Base-by-base conservation (phyloP, 2,329 filamentous ascomycete genomes). In the Neonectria coccinea region DNA sequence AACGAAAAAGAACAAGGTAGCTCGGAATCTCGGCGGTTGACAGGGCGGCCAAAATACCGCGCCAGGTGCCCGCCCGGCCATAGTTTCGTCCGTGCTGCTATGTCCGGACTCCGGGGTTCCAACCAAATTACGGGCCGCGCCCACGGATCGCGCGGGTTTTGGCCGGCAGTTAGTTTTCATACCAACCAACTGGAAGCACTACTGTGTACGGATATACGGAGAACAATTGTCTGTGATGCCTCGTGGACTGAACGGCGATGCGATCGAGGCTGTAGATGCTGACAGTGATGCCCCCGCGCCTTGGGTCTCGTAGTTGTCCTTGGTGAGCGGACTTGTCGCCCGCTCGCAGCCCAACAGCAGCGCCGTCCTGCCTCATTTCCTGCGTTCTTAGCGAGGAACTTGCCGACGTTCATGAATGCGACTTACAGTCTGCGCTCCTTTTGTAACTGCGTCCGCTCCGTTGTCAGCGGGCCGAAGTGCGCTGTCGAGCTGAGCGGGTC, bases 381-480 rank as follows among this genome's bases (percentile, higher is more conserved):
- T 39, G 66, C 55, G 14, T 65, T 62, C 11, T 65, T 31, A 12
- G 62, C 59, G 50, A 72, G 70, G 0, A 56, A 48, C 12, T 67
- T 67, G 56, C 68, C 68, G 8, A 68, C 62, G 2, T 66, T 68
- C 42, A 70, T 63, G 33, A 70, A 70, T n/a, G 69, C 67, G 11
- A 72, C 54, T 33, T 55, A 47, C 3, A 71, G 57, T 2, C 62
- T 33, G 18, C 36, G 33, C 7, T 44, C 45, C 27, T 52, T 27
- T 36, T 67, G 61, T 22, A 67, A 67, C 22, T 50, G 56, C 22
- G 10, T 59, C 62, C 68, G 60, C 22, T 71, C 67, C 9, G 70
- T 66, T 3, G 70, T 60, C 11, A 71, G 39, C 3, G 45, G 42
- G 33, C 50, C 9, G 50, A 59, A 57, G n/a, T 62, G 52, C 5